phyloP scores from a whole-genome alignment of 495 filamentous ascomycete species.

The Hypoxylon perforatum region DNA sequence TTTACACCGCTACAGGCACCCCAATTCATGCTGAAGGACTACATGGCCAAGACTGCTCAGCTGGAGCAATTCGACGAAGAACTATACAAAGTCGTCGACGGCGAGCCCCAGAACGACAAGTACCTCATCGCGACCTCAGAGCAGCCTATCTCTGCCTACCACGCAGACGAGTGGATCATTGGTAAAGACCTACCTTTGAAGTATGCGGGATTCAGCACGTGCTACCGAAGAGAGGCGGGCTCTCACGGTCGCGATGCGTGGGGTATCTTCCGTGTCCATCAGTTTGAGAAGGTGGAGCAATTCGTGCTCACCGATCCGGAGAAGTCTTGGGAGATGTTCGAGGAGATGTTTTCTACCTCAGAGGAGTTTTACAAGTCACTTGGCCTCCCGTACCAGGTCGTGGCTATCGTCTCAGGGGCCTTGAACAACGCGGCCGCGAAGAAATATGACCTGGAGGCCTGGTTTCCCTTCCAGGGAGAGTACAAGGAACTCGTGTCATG shows the following conservation, averaged over 20 bases:
- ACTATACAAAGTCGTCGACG: slow-evolving; percentile 93
- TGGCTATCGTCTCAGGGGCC: slow-evolving; percentile 93
- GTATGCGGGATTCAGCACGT: slow-evolving; percentile 93
- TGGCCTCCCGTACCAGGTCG: slow-evolving; percentile 86
- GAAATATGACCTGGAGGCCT: slow-evolving; percentile 96
- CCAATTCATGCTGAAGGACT: slow-evolving; percentile 93
- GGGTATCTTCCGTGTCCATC: slow-evolving; percentile 98
- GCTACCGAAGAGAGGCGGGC: slow-evolving; percentile 95
- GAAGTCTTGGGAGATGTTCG: slow-evolving; percentile 92
- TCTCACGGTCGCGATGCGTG: slow-evolving; percentile 94
- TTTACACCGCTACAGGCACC: slow-evolving; percentile 93
- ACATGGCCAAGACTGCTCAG: slow-evolving; percentile 99
- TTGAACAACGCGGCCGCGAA: slow-evolving; percentile 93
- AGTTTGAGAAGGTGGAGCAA: slow-evolving; percentile 99
- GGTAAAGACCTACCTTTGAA: slow-evolving; percentile 76
- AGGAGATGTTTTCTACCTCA: slow-evolving; percentile 87
- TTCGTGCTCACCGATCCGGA: slow-evolving; percentile 95
- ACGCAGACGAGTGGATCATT: slow-evolving; percentile 92
- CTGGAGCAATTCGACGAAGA: slow-evolving; percentile 98
- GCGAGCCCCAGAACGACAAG: slow-evolving; percentile 88
- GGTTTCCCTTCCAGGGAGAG: slow-evolving; percentile 96
- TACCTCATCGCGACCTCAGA: slow-evolving; percentile 98
- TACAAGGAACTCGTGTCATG: slow-evolving; percentile 98
- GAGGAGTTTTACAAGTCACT: slow-evolving; percentile 96
- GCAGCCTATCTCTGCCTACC: slow-evolving; percentile 91